Percentiles rank a stretch among this genome's conserved stretches.
Conservation (phyloP, 208 protist species). For the Borovskyia barvae region DNA sequence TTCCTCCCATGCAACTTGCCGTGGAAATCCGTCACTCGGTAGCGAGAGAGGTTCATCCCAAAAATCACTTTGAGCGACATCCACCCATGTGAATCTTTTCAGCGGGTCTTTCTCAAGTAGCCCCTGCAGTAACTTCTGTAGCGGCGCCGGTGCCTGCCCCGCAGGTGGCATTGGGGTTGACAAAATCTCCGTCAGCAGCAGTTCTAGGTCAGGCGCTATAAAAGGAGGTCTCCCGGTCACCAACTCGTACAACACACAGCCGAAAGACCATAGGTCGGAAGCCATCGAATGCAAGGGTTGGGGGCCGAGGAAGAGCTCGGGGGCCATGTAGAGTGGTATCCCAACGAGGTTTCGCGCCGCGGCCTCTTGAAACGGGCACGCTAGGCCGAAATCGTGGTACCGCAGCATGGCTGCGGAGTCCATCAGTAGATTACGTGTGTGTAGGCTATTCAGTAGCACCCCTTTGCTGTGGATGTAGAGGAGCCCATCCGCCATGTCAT, state of each 20-base stretch:
- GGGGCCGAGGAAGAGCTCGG: constrained; percentile 87
- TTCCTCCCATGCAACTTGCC: constrained; percentile 66
- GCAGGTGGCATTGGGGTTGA: constrained; percentile 30
- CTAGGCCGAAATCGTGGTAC: constrained; percentile 91
- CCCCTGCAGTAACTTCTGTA: constrained; percentile 65
- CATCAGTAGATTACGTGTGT: constrained; percentile 93
- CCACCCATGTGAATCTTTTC: constrained; percentile 71
- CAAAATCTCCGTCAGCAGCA: constrained; percentile 93
- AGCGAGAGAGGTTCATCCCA: constrained; percentile 67
- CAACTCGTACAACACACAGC: constrained; percentile 93
- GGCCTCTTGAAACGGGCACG: constrained; percentile 56
- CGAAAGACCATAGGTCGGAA: constrained; percentile 94
- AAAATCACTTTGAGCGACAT: constrained; percentile 72
- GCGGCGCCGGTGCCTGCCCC: constrained; percentile 34
- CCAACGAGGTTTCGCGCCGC: constrained; percentile 49
- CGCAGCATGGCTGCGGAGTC: constrained; percentile 89
- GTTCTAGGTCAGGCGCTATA: constrained; percentile 80
- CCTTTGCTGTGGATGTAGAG: constrained; percentile 90
- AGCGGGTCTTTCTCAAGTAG: constrained; percentile 85
- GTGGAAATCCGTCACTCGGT: constrained; percentile 29
- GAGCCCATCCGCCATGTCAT: constrained; percentile 86
- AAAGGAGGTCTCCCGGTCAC: constrained; percentile 93
- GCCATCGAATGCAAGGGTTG: constrained; percentile 69
- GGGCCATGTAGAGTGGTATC: constrained; percentile 93
- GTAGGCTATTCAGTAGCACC: constrained; percentile 90